Conservation (phyloP, 495 filamentous ascomycete species). For the Talaromyces thailandensis region DNA sequence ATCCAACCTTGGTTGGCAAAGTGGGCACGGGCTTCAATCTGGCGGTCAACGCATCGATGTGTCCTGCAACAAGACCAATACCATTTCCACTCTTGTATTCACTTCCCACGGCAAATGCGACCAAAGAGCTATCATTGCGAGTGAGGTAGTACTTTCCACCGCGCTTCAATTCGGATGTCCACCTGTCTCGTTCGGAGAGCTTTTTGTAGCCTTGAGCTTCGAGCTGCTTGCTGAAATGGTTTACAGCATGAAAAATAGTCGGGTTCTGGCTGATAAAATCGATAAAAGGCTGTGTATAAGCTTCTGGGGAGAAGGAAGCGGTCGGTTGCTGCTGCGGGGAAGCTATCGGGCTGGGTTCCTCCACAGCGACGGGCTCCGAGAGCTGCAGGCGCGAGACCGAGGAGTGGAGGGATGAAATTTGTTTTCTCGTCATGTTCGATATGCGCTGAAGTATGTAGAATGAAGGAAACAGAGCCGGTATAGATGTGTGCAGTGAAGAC, state of each 20-base stretch:
- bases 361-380: constrained; percentile 15
- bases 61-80: constrained; percentile 69
- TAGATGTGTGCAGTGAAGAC: neutral
- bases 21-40: constrained; percentile 83
- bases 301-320: constrained; percentile 32
- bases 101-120: constrained; percentile 79
- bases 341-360: constrained; percentile 8
- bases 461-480: neutral
- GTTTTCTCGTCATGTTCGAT: constrained; percentile 19
- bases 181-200: constrained; percentile 70
- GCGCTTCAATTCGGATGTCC: constrained; percentile 62
- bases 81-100: constrained; percentile 83
- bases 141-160: constrained; percentile 86
- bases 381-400: constrained; percentile 18
- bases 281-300: constrained; percentile 75
- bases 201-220: constrained; percentile 61
- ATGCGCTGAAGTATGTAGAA: neutral
- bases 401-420: constrained; percentile 9
- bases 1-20: constrained; percentile 71
- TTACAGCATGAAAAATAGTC: constrained; percentile 84
- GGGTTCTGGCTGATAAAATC: constrained; percentile 85
- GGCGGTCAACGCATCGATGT: constrained; percentile 86
- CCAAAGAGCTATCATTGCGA: constrained; percentile 76
- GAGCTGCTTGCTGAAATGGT: constrained; percentile 63
- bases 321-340: constrained; percentile 8